Conservation (phyloP, 345 rosid genomes). For the Hibiscus trionum region DNA sequence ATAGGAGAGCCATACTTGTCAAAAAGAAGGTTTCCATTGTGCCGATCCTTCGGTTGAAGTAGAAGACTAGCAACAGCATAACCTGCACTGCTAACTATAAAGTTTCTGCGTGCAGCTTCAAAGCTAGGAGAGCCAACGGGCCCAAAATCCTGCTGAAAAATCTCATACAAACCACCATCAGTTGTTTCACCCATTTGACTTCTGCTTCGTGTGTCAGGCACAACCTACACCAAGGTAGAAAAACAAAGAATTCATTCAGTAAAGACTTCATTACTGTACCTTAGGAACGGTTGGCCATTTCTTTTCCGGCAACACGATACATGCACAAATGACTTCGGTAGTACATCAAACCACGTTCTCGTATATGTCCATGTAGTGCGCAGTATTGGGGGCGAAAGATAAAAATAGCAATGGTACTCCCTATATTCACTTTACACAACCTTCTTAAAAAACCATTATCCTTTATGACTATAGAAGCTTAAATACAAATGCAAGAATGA, state of each 20-base stretch:
- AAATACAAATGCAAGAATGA: too few relatives aligned
- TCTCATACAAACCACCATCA: constrained; percentile 95
- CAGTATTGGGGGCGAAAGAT: too few relatives aligned
- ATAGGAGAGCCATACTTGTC: constrained; percentile 47
- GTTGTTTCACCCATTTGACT: constrained; percentile 99
- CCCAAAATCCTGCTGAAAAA: constrained; percentile 95
- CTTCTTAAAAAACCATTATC: too few relatives aligned
- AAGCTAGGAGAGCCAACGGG: constrained; percentile 86
- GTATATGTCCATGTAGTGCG: too few relatives aligned
- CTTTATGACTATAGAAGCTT: too few relatives aligned
- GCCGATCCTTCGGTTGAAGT: constrained; percentile 98
- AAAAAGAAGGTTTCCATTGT: constrained; percentile 98
- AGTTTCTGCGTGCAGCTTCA: constrained; percentile 94
- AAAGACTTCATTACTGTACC: not conserved
- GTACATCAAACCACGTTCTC: too few relatives aligned
- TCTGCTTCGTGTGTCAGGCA: constrained; percentile 89
- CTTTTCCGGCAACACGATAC: not conserved
- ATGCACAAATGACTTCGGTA: not conserved
- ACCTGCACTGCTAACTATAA: constrained; percentile 94
- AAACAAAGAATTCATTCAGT: not conserved
- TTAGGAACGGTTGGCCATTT: not conserved
- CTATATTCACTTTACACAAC: too few relatives aligned
- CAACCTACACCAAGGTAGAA: constrained; percentile 45
- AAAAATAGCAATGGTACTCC: too few relatives aligned
- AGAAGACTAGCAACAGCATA: constrained; percentile 97